Evolutionary conservation across 2,329 filamentous ascomycete genomes (phyloP), one percentile per base, ranked within the genome.

Genomic region (Diaporthe amygdali): DNA sequence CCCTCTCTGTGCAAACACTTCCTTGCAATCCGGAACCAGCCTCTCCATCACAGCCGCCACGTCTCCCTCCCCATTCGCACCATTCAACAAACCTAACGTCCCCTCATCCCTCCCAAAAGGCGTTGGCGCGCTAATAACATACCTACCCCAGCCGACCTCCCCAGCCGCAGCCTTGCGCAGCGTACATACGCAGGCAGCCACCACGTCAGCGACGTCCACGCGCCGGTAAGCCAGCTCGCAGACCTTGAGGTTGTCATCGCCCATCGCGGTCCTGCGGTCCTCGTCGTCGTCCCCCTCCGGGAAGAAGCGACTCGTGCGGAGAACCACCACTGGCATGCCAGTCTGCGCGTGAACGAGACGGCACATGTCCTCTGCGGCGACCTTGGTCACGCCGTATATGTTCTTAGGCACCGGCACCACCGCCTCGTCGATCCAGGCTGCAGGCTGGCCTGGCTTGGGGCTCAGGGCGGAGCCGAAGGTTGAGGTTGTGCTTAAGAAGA

Each of bases 271-370:
- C 30, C 83, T 78, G 1, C 84, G 77, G 32, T 81, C 80, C 6
- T 81, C 81, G 67, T 86, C 84, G 70, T 86, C 84, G 63, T 86
- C 84, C 22, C 79, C 78, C 74, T 86, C 84, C 0, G 84, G 84
- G 72, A 86, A 87, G 79, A 87, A 87, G 61, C 85, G 82, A 63
- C 81, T 83, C 3, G 82, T 83, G n/a, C 85, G 82, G 10, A 87
- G 78, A 7, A 87, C 78, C 0, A 87, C 47, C 0, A 83, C 77
- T 0, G 85, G 84, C 73, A 87, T 74, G 2, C 74, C 72, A 0
- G 78, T 79, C 68, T 85, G 79, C 15, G 75, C 74, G 51, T 85
- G 81, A 1, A 84, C 71, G 7, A 87, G 79, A 15, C 76, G 78
- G 74, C 84, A 87, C 37, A 87, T 70, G 64, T 86, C 84, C 72